Base-by-base conservation (phyloP, 1,139 yeast species). In the Candida buenavistaensis region DNA sequence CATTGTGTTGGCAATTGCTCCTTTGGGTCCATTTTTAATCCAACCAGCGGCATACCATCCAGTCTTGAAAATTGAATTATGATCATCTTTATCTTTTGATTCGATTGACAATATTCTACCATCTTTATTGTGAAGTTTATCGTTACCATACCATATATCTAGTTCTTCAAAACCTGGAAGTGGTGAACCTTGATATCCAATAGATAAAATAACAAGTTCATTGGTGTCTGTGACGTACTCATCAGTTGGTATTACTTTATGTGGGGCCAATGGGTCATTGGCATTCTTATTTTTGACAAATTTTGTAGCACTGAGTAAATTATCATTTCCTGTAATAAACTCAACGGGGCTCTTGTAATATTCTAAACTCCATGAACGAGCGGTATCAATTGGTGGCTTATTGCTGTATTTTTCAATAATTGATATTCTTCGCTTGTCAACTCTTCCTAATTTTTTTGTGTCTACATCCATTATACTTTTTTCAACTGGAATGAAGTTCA, bases 1-100 rank as follows among this genome's bases (percentile, higher is more conserved):
- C 86, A 92, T 87, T 0, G 98, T 88, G 11, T 85, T 75, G 10
- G 96, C 95, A 44, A 92, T 92, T 5, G 89, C 95, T 1, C 99
- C 99, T 23, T 77, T 74, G 6, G 96, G 88, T 0, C 96, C 96
- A 37, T 75, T 82, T 41, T 84, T 80, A 36, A 90, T 83, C 99
- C 99, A 92, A 0, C 99, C 99, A 4, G 92, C 69, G 1, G 87
- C 80, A 50, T 89, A 92, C 46, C 87, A 63, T 0, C 90, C 86
- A 1, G 70, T 65, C 15, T 46, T 54, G 33, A 41, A 58, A 14
- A 53, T 42, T 3, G 52, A 44, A 26, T 48, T 47, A 20, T 45
- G 53, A n/a, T 47, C 53, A 12, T 45, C 47, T 21, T 47, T 50
- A 1, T 54, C 46, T n/a, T 51, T 40, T 1, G 57, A 57, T 3